Base-by-base conservation (phyloP, 2,329 filamentous ascomycete genomes). In the Xylariales sp. region DNA sequence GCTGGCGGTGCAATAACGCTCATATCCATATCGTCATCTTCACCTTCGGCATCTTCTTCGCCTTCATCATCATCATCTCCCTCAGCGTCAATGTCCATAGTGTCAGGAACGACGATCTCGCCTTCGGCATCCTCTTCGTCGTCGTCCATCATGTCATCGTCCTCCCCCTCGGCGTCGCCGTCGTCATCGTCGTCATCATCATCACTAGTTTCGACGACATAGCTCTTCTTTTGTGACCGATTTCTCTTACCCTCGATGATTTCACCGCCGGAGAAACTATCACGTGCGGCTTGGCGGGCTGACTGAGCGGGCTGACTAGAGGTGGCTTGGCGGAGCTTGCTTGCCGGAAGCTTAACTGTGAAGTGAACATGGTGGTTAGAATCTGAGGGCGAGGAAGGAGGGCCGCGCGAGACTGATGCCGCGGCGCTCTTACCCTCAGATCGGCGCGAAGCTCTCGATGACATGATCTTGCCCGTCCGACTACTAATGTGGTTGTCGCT, bases 151-250 rank as follows among this genome's bases (percentile, higher is more conserved):
- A 80, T 78, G 45, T 77, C 79, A 18, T 80, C 80, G 28, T 78
- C 80, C 16, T 76, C 79, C 34, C 80, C 79, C 12, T 80, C 80
- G 28, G 73, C 76, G 39, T 80, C 78, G 3, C 80, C 81, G 18
- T 79, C 80, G 34, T 81, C 81, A 12, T 82, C 81, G 41, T 80
- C 77, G 41, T 84, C 82, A 16, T 80, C 80, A 39, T 82, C 81
- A 8, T 78, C 80, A 70, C 81, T 82, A 45, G 84, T 86, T 69
- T 88, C 86, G 30, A 89, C 84, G 43, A 88, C 85, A 62, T 89
- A 89, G 71, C 83, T 88, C 79, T 88, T 89, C 78, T 87, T 87
- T 18, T 81, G 82, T 5, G 84, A 85, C 8, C 86, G 83, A 65
- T 85, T 87, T 56, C 86, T 82, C 72, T 85, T 86, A 45, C 84